Percentiles rank a stretch among this genome's conserved stretches.
These are phyloP conservation scores for Metschnikowia gruessii DNA, from an alignment of 805 yeast species.

Conservation along the genomic window DNA sequence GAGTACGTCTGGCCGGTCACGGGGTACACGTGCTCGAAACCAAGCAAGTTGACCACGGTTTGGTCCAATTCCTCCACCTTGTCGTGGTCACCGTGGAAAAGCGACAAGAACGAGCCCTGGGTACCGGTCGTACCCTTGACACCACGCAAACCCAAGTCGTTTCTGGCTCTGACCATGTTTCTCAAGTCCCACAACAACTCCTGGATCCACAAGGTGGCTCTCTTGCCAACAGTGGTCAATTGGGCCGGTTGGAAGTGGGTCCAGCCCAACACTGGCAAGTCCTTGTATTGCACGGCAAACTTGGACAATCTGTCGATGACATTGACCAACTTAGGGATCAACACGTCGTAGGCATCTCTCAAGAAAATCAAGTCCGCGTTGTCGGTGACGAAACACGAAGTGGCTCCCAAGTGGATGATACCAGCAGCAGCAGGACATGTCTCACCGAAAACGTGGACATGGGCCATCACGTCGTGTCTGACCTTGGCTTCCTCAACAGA, in stretches of 20 bases:
- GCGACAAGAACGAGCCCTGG: slow-evolving; percentile 91
- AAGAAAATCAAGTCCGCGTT: slow-evolving; percentile 96
- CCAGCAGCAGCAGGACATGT: slow-evolving; percentile 96
- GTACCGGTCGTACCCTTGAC: slow-evolving; percentile 99
- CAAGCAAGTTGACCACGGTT: slow-evolving; percentile 87
- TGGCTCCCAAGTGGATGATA: slow-evolving; percentile 96
- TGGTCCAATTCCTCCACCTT: slow-evolving; percentile 91
- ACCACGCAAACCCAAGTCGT: slow-evolving; percentile 94
- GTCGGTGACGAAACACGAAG: slow-evolving; percentile 96
- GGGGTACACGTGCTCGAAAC: slow-evolving; percentile 94
- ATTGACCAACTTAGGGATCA: slow-evolving; percentile 93
- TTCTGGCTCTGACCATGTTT: slow-evolving; percentile 92
- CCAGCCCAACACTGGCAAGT: slow-evolving; percentile 97
- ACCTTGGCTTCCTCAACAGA: slow-evolving; percentile 94
- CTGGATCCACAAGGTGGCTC: slow-evolving; percentile 97
- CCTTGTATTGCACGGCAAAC: slow-evolving; percentile 90
- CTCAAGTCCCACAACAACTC: slow-evolving; percentile 97
- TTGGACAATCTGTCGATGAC: slow-evolving; percentile 86
- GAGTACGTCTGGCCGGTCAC: slow-evolving; percentile 99
- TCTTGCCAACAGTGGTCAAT: slow-evolving; percentile 96
- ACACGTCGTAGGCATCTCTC: slow-evolving; percentile 90
- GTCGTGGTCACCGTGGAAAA: slow-evolving; percentile 96
- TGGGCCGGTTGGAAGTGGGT: slow-evolving; percentile 99
- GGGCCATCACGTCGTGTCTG: slow-evolving; percentile 99
- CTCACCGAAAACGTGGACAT: slow-evolving; percentile 91